Base-by-base conservation (phyloP, 164 flowering plant genomes). In the Kingdonia uniflora region DNA sequence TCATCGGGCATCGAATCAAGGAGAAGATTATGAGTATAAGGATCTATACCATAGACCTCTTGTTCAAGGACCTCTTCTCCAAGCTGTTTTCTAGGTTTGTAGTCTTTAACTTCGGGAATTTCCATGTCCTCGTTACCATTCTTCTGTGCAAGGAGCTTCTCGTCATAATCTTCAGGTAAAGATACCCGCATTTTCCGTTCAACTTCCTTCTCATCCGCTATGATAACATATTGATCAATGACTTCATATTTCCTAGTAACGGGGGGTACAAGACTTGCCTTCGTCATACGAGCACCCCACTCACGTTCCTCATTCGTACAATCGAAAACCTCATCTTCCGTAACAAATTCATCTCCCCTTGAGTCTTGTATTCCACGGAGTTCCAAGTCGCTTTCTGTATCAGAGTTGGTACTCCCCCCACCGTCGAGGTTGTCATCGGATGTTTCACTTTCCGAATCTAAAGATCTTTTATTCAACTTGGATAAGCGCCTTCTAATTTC, bases 241-340 rank as follows among this genome's bases (percentile, higher is more conserved):
- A 94, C 92, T 74, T 94, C 99, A 68, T 94, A 94, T 65, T 89
- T 94, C 61, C 99, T 76, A 1, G 99, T 94, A 56, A 94, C 94
- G 52, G 99, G 99, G 69, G 99, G 99, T 48, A 94, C 99, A 51
- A 94, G 86, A 71, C 97, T 76, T 35, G 85, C 86, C 72, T 94
- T 89, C 21, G 99, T 94, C 99, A 94, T 94, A 20, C 99, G 99
- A 59, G 97, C 97, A 71, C 99, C 99, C 99, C 99, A 94, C 66
- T 94, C 99, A 26, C 99, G 97, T 11, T 86, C 99, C 48, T 86
- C 95, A 42, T 75, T 60, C 39, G 64, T 60, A 41, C 78, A 66
- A 57, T 82, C 87, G n/a, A 80, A 65, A 52, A 77, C 58, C 41
- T 81, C 94, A 52, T 86, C 84, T 38, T 39, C 66, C 14, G 51